These are phyloP conservation scores for Brettanomyces anomalus DNA, from an alignment of 805 yeast species.

Conservation along the genomic window DNA sequence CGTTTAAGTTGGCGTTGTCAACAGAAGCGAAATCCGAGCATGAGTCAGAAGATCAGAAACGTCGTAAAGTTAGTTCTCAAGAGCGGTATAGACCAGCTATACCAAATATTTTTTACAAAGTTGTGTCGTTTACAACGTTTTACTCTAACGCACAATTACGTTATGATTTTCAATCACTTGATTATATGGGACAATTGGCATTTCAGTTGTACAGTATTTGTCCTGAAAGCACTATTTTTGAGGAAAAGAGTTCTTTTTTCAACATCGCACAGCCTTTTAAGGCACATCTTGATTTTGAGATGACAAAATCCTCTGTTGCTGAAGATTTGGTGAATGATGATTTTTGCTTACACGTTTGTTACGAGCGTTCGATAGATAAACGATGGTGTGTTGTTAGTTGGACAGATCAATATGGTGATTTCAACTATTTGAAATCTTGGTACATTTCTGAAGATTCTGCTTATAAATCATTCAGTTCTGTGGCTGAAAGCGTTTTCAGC, in stretches of 20 bases:
- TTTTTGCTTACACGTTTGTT: conserved; percentile 74
- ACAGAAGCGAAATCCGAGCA: conserved; percentile 9
- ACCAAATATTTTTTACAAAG: conserved; percentile 23
- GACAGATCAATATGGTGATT: conserved; percentile 62
- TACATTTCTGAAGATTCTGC: conserved; percentile 27
- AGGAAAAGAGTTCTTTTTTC: conserved; percentile 26
- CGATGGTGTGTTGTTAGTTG: conserved; percentile 85
- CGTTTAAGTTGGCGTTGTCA: conserved; percentile 31
- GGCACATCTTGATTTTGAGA: conserved; percentile 32
- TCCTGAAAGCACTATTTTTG: conserved; percentile 25
- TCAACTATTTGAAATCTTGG: conserved; percentile 60
- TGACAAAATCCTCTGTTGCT: conserved; percentile 29
- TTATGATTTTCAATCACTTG: conserved; percentile 23
- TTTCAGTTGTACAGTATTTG: conserved; percentile 51
- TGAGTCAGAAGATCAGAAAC: conserved; percentile 21
- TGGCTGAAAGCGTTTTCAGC: conserved; percentile 61
- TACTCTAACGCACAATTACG: conserved; percentile 26
- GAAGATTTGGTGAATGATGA: conserved; percentile 49
- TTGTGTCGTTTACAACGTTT: conserved; percentile 31
- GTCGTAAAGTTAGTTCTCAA: conserved; percentile 8
- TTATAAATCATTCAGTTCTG: conserved; percentile 35
- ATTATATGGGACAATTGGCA: conserved; percentile 35
- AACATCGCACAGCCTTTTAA: conserved; percentile 34
- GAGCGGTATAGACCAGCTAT: conserved; percentile 7
- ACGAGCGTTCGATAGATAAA: conserved; percentile 71